Percentiles rank a stretch among this genome's conserved stretches.
Evolutionary conservation across 495 filamentous ascomycete genomes (phyloP).

Genomic region (Aspergillus incahuasiensis): DNA sequence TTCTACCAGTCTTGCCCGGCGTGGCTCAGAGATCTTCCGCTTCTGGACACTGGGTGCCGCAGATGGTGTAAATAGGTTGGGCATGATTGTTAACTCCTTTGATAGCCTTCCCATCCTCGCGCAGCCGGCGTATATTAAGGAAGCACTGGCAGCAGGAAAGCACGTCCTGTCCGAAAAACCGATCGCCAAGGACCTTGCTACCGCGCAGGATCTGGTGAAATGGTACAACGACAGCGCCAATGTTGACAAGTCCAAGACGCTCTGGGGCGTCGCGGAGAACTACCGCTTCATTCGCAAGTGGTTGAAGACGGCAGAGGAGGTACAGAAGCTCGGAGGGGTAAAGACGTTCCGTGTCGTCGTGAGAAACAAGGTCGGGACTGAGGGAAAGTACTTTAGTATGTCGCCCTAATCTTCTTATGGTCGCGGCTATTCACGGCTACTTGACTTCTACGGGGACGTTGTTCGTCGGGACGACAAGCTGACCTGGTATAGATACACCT

Average conservation of each 20-base stretch:
- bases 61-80: no score
- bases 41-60: no score
- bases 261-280: conserved; percentile 72
- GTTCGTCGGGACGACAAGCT: neutral
- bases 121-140: conserved; percentile 35
- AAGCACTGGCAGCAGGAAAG: conserved; percentile 62
- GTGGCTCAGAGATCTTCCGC: no score
- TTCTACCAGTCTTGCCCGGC: no score
- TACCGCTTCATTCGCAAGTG: conserved; percentile 62
- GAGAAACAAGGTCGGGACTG: conserved; percentile 49
- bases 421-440: neutral
- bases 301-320: conserved; percentile 50
- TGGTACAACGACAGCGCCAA: conserved; percentile 56
- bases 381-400: conserved; percentile 55
- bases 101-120: conserved; percentile 36
- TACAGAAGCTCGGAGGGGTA: conserved; percentile 58
- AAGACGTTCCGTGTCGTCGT: conserved; percentile 58
- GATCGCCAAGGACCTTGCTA: conserved; percentile 60
- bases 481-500: conserved; percentile 46
- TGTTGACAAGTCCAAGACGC: conserved; percentile 41
- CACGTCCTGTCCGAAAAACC: conserved; percentile 86
- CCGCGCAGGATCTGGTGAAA: conserved; percentile 56
- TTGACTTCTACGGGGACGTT: neutral
- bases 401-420: conserved; percentile 7
- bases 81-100: neutral